Conservation (phyloP, 1,284 basidiomycete genomes). For the Marasmius oreades region DNA sequence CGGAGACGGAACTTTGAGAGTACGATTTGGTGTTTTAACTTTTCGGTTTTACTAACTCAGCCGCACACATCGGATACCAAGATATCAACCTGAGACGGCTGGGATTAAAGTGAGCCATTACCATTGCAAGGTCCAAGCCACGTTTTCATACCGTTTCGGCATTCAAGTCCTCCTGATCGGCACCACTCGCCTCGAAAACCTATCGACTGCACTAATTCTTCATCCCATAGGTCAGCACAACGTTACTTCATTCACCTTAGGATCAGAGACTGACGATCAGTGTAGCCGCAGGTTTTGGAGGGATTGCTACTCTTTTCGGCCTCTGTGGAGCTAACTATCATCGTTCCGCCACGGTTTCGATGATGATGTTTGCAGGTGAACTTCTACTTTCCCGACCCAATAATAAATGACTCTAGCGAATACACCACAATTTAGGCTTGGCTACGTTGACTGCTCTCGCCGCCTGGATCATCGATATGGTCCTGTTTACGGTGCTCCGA, state of each 20-base stretch:
- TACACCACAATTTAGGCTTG: slow-evolving; percentile 33
- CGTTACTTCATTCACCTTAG: not conserved
- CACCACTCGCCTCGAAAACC: slow-evolving; percentile 49
- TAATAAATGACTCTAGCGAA: not conserved
- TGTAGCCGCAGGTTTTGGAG: slow-evolving; percentile 63
- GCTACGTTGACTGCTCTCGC: slow-evolving; percentile 63
- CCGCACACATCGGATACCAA: slow-evolving; percentile 49
- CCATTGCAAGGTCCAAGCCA: not conserved
- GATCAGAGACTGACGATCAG: not conserved
- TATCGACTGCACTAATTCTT: slow-evolving; percentile 70
- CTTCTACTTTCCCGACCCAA: not conserved
- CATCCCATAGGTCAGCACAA: slow-evolving; percentile 62
- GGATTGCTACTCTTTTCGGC: slow-evolving; percentile 69
- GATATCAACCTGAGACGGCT: slow-evolving; percentile 29
- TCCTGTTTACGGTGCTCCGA: slow-evolving; percentile 70
- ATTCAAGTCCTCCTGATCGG: no score
- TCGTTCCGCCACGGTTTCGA: slow-evolving; percentile 68
- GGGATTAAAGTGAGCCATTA: slow-evolving; percentile 4
- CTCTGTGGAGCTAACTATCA: slow-evolving; percentile 61
- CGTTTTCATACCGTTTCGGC: no score
- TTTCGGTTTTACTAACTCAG: slow-evolving; percentile 75
- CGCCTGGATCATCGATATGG: slow-evolving; percentile 75
- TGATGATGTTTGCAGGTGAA: slow-evolving; percentile 54
- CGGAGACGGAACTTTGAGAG: slow-evolving; percentile 32
- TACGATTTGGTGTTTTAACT: slow-evolving; percentile 70